These are phyloP conservation scores for Penicillium decumbens DNA, from an alignment of 2,329 filamentous ascomycete species.

Conservation along the genomic window DNA sequence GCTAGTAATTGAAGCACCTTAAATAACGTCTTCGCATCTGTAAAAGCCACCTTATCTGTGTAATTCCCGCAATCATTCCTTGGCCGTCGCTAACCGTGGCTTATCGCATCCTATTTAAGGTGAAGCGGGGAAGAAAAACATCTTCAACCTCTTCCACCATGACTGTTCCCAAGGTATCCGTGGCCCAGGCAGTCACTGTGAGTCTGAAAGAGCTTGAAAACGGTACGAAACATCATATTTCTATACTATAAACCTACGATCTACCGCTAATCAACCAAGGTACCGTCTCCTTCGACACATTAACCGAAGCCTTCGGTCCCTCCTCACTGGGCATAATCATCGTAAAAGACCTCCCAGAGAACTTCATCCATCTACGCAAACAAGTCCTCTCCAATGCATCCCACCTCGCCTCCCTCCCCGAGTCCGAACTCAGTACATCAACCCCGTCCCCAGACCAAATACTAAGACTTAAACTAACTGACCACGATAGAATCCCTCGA, in stretches of 20 bases:
- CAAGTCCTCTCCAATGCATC: conserved; percentile 79
- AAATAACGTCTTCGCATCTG: neutral
- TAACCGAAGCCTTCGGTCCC: conserved; percentile 74
- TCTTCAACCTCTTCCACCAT: conserved; percentile 8
- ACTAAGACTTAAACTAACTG: neutral
- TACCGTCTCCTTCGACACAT: conserved; percentile 41
- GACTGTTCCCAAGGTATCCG: conserved; percentile 19
- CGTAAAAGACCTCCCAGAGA: conserved; percentile 74
- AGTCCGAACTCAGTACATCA: conserved; percentile 62
- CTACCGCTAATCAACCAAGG: conserved; percentile 19
- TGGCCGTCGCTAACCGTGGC: conserved; percentile 18
- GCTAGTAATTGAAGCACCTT: neutral
- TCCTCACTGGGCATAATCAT: conserved; percentile 86
- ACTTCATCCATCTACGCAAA: conserved; percentile 67
- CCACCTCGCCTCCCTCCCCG: conserved; percentile 76
- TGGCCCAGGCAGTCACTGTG: conserved; percentile 44
- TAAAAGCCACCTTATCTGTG: neutral
- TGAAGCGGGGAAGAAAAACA: conserved; percentile 17
- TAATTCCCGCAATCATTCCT: neutral
- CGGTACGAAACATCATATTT: conserved; percentile 33
- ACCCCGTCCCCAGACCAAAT: conserved; percentile 21
- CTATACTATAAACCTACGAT: neutral
- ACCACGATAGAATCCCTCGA: conserved; percentile 38
- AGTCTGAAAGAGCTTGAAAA: conserved; percentile 47
- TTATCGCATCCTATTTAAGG: conserved; percentile 8